phyloP scores from a whole-genome alignment of 106 monocot genomes.

The Acanthochlamys bracteata region DNA sequence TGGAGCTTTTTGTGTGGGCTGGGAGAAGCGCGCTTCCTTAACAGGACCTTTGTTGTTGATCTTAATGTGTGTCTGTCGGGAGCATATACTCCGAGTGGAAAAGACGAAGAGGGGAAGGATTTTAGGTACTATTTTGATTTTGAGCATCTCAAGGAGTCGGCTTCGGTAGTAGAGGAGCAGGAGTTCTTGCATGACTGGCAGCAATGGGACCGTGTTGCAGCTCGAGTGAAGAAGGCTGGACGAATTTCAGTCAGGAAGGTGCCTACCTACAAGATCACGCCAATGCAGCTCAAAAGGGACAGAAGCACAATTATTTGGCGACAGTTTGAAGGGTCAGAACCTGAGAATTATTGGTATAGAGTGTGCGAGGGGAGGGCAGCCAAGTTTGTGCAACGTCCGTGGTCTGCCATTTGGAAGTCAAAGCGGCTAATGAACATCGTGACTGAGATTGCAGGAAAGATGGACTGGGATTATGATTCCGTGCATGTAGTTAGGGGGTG shows the following conservation, averaged over 20 bases:
- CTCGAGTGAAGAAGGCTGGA: conserved; percentile 7
- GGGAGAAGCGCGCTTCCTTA: conserved; percentile 33
- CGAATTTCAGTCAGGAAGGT: conserved; percentile 47
- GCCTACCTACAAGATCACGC: conserved; percentile 58
- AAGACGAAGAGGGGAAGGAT: conserved; percentile 38
- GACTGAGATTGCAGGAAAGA: conserved; percentile 47
- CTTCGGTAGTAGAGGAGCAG: conserved; percentile 57
- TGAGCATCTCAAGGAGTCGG: conserved; percentile 74
- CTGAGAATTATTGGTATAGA: conserved; percentile 81
- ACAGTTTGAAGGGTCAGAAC: conserved; percentile 74
- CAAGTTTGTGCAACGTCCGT: conserved; percentile 57
- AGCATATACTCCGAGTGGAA: conserved; percentile 15
- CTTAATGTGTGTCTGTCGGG: conserved; percentile 26
- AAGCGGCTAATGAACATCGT: conserved; percentile 76
- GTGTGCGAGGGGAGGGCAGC: conserved; percentile 67
- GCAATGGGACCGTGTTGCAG: conserved; percentile 30
- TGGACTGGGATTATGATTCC: conserved; percentile 81
- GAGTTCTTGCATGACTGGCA: conserved; percentile 67
- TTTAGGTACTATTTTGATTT: conserved; percentile 62
- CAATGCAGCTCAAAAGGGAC: conserved; percentile 75
- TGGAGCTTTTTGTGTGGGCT: conserved; percentile 55
- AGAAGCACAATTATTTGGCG: conserved; percentile 63
- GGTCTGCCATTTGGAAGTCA: conserved; percentile 73
- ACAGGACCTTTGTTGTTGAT: conserved; percentile 46
- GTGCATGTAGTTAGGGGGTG: conserved; percentile 69